These are phyloP conservation scores for Brettanomyces bruxellensis DNA, from an alignment of 805 yeast species.

Conservation along the genomic window DNA sequence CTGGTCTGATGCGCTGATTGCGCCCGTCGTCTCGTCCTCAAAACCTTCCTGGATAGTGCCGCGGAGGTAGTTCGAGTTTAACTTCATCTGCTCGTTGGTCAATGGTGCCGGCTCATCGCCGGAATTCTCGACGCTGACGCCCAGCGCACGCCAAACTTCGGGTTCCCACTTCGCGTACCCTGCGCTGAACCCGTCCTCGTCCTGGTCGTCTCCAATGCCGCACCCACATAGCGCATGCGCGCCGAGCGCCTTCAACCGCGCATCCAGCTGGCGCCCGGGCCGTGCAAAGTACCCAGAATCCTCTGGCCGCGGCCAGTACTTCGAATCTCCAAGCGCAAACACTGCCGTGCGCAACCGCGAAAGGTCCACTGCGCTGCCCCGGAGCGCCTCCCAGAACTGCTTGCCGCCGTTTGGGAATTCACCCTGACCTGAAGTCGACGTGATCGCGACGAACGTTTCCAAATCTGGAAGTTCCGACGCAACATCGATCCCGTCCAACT, in stretches of 20 bases:
- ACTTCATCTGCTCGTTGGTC: slow-evolving; percentile 93
- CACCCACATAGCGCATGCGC: slow-evolving; percentile 64
- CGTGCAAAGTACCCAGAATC: slow-evolving; percentile 91
- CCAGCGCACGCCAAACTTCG: slow-evolving; percentile 76
- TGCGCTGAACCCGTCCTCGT: slow-evolving; percentile 89
- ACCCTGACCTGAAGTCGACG: slow-evolving; percentile 82
- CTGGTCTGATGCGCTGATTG: slow-evolving; percentile 83
- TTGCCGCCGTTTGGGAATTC: slow-evolving; percentile 82
- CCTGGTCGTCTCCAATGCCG: slow-evolving; percentile 96
- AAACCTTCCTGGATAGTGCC: slow-evolving; percentile 91
- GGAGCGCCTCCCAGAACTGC: slow-evolving; percentile 63
- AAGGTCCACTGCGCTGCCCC: slow-evolving; percentile 58
- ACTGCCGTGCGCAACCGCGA: slow-evolving; percentile 48
- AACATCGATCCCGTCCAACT: slow-evolving; percentile 63
- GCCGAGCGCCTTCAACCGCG: slow-evolving; percentile 59
- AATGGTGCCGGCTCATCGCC: slow-evolving; percentile 64
- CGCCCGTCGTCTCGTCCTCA: slow-evolving; percentile 75
- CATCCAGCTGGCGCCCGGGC: slow-evolving; percentile 69
- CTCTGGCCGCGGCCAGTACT: slow-evolving; percentile 96
- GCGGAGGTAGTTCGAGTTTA: slow-evolving; percentile 76
- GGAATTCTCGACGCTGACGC: slow-evolving; percentile 46
- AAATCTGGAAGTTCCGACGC: slow-evolving; percentile 63
- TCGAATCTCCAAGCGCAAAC: slow-evolving; percentile 74
- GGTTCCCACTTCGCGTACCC: slow-evolving; percentile 89
- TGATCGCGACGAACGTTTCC: slow-evolving; percentile 56